Conservation (phyloP, 176 grass and related monocot genomes). For the Paspalum notatum region DNA sequence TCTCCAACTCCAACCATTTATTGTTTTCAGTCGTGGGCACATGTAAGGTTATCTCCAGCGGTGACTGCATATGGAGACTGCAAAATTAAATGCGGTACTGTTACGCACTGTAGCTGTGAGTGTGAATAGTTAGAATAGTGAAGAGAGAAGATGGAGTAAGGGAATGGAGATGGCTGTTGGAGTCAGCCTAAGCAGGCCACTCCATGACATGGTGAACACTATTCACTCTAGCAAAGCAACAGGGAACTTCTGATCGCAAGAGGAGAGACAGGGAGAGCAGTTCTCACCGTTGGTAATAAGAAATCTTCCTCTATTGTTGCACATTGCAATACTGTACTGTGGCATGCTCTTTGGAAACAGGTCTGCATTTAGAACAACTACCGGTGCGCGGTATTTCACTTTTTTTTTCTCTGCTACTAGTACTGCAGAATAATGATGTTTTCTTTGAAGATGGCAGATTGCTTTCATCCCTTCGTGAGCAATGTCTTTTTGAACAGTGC, state of each 20-base stretch:
- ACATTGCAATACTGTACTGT: neutral
- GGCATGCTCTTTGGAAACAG: slow-evolving; percentile 15
- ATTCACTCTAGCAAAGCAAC: slow-evolving; percentile 35
- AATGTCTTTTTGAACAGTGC: neutral
- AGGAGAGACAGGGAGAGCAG: slow-evolving; percentile 1
- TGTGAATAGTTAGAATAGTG: no score
- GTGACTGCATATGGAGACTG: no score
- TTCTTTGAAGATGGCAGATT: slow-evolving; percentile 9
- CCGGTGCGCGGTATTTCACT: neutral
- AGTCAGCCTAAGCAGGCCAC: slow-evolving; percentile 23
- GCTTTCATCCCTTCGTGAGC: slow-evolving; percentile 20
- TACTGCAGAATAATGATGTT: slow-evolving; percentile 11
- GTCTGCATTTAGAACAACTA: neutral
- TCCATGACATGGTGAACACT: slow-evolving; percentile 39
- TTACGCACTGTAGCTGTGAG: no score
- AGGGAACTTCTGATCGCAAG: slow-evolving; percentile 25
- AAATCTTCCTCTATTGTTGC: slow-evolving; percentile 21
- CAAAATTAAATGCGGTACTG: no score
- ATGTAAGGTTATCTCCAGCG: no score
- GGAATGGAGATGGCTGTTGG: no score
- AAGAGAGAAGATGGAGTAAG: no score
- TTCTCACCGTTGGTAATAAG: slow-evolving; percentile 40
- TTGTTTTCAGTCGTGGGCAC: slow-evolving; percentile 37
- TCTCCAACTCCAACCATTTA: slow-evolving; percentile 35
- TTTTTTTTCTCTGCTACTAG: neutral